phyloP scores from a whole-genome alignment of 1,139 yeast genomes.

The Geotrichum restrictum region DNA sequence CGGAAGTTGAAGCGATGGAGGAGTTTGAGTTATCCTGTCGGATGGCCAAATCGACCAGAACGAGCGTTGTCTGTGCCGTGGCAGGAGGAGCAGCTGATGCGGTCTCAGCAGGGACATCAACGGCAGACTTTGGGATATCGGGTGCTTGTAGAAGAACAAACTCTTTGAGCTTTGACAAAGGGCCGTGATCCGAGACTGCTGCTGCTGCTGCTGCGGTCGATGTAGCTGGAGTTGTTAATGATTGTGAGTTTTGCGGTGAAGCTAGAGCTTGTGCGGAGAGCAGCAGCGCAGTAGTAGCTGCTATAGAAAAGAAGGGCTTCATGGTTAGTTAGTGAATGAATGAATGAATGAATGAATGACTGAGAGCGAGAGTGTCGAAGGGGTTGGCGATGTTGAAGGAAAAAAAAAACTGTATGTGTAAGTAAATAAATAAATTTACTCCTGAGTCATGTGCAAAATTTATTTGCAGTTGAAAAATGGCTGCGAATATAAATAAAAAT shows the following conservation, averaged over 20 bases:
- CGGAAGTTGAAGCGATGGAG: background rate
- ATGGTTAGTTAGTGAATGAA: background rate
- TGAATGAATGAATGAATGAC: background rate
- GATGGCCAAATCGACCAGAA: background rate
- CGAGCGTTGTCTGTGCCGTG: background rate
- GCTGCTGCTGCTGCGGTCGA: background rate
- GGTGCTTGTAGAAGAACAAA: background rate
- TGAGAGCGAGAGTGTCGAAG: too few species aligned
- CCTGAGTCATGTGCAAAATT: too few species aligned
- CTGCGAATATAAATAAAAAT: too few species aligned
- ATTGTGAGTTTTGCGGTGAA: too few species aligned
- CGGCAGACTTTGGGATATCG: too few species aligned
- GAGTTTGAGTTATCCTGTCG: constrained; percentile 4
- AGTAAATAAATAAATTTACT: too few species aligned
- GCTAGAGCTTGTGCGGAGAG: too few species aligned
- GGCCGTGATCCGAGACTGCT: background rate
- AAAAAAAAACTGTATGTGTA: too few species aligned
- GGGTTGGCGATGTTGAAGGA: too few species aligned
- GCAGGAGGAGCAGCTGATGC: background rate
- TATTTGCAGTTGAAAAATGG: too few species aligned
- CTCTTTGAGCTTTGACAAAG: background rate
- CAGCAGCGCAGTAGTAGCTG: too few species aligned
- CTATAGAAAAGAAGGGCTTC: background rate
- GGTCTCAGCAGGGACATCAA: too few species aligned
- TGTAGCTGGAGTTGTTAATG: background rate